These are phyloP conservation scores for Camelina sativa DNA, from an alignment of 345 rosid genomes.

Conservation along the genomic window DNA sequence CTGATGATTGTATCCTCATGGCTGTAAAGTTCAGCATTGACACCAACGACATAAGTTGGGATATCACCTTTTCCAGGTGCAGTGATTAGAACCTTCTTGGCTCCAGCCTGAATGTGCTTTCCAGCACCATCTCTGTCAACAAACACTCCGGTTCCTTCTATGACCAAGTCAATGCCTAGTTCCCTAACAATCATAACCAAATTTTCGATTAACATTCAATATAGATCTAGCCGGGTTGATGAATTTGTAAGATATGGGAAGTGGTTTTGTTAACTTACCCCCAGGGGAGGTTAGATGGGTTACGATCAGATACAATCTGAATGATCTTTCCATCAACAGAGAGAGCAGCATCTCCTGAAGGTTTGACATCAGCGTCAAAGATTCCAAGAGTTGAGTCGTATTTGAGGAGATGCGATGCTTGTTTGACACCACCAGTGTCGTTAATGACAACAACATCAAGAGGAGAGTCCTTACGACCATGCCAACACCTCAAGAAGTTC, in stretches of 20 bases:
- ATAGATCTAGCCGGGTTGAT: slow-evolving; percentile 6
- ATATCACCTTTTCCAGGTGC: slow-evolving; percentile 99
- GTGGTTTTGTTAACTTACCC: slow-evolving; percentile 50
- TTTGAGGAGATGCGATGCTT: slow-evolving; percentile 96
- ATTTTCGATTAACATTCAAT: neutral
- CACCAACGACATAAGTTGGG: slow-evolving; percentile 95
- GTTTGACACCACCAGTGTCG: slow-evolving; percentile 94
- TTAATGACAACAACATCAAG: slow-evolving; percentile 86
- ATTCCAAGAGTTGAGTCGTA: slow-evolving; percentile 96
- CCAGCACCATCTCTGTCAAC: slow-evolving; percentile 98
- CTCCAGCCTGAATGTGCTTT: slow-evolving; percentile 90
- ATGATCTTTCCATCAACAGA: slow-evolving; percentile 98
- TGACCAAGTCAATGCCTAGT: slow-evolving; percentile 79
- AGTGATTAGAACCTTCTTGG: slow-evolving; percentile 94
- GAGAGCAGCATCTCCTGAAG: slow-evolving; percentile 75
- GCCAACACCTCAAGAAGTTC: slow-evolving; percentile 99
- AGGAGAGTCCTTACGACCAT: slow-evolving; percentile 90
- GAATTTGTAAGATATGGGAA: slow-evolving; percentile 1
- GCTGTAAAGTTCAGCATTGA: slow-evolving; percentile 80
- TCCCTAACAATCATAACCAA: slow-evolving; percentile 58
- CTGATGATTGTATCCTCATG: slow-evolving; percentile 84
- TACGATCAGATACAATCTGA: slow-evolving; percentile 83
- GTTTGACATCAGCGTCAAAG: slow-evolving; percentile 91
- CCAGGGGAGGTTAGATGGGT: slow-evolving; percentile 86
- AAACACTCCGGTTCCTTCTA: slow-evolving; percentile 97